Conservation (phyloP, 1,139 yeast genomes). For the Saccharomycopsis hybrid region DNA sequence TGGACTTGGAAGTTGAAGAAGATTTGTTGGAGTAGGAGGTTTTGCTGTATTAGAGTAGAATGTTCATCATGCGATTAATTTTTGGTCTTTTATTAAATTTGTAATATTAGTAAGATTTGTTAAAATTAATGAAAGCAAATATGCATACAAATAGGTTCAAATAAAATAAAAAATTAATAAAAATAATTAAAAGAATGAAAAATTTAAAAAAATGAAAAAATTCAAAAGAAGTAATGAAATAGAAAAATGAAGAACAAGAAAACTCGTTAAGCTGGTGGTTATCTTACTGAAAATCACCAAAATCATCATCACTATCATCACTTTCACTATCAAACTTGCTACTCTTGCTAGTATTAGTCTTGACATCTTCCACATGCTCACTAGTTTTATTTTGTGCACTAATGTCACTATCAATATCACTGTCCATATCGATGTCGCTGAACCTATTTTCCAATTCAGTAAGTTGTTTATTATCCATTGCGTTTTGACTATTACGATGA, state of each 20-base stretch:
- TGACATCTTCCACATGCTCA: too few relatives aligned
- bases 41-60: background rate
- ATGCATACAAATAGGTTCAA: too few relatives aligned
- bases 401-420: background rate
- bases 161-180: background rate
- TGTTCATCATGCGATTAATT: too few relatives aligned
- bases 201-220: too few relatives aligned
- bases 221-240: background rate
- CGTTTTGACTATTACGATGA: too few relatives aligned
- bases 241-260: background rate
- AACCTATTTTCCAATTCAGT: too few relatives aligned
- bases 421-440: background rate
- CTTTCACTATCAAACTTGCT: constrained; percentile 9
- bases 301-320: constrained; percentile 27
- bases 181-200: too few relatives aligned
- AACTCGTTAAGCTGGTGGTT: background rate
- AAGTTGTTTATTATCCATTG: too few relatives aligned
- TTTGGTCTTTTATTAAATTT: too few relatives aligned
- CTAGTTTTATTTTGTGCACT: too few relatives aligned
- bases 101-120: too few relatives aligned
- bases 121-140: too few relatives aligned
- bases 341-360: background rate
- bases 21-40: constrained; percentile 21
- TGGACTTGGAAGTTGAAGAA: constrained; percentile 63
- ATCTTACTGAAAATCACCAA: constrained; percentile 23